These are phyloP conservation scores for Cercospora citrullina DNA, from an alignment of 2,329 filamentous ascomycete species.

Conservation along the genomic window DNA sequence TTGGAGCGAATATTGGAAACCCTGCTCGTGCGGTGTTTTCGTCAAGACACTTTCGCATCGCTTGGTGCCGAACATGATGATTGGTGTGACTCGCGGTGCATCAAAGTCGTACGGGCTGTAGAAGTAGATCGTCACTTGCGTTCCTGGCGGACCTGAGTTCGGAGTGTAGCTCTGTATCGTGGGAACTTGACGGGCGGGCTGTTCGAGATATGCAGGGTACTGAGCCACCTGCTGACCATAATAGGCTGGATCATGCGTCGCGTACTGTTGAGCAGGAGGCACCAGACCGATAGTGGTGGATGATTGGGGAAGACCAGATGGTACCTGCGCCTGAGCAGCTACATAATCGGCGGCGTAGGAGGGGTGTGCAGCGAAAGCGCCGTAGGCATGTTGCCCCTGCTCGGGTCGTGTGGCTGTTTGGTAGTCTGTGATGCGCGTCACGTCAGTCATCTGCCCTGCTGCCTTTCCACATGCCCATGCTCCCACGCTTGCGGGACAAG, in stretches of 20 bases:
- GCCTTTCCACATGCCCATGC: slow-evolving; percentile 29
- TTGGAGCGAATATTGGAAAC: slow-evolving; percentile 69
- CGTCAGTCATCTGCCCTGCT: slow-evolving; percentile 48
- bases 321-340: slow-evolving; percentile 51
- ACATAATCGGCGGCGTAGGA: slow-evolving; percentile 52
- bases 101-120: slow-evolving; percentile 72
- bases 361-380: slow-evolving; percentile 50
- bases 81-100: slow-evolving; percentile 53
- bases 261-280: slow-evolving; percentile 44
- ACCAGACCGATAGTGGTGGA: slow-evolving; percentile 49
- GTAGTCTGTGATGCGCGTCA: slow-evolving; percentile 47
- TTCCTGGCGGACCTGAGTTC: slow-evolving; percentile 65
- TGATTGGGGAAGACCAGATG: slow-evolving; percentile 49
- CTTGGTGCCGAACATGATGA: slow-evolving; percentile 77
- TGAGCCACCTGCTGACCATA: slow-evolving; percentile 57
- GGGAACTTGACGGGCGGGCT: slow-evolving; percentile 59
- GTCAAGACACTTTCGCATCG: slow-evolving; percentile 67
- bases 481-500: slow-evolving; percentile 22
- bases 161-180: slow-evolving; percentile 72
- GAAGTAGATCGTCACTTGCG: slow-evolving; percentile 71
- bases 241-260: slow-evolving; percentile 52
- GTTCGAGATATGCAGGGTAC: slow-evolving; percentile 66
- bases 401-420: slow-evolving; percentile 63
- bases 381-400: slow-evolving; percentile 53
- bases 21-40: slow-evolving; percentile 56